Evolutionary conservation across 2,329 filamentous ascomycete genomes (phyloP).

Genomic region (Fusarium abutilonis): DNA sequence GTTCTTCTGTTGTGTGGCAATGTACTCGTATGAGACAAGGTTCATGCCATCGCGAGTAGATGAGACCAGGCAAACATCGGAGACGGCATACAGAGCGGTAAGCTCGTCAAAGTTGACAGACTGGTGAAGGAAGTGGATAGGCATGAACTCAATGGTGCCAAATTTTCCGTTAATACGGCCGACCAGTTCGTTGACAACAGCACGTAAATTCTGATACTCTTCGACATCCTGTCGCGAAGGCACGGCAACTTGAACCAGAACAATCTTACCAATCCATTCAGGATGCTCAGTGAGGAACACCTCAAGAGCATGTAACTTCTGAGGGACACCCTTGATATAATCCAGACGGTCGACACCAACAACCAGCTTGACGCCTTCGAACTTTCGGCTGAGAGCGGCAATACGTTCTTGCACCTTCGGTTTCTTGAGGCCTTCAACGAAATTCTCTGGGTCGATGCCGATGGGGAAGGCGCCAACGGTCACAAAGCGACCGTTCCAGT

Average conservation of each 20-base stretch:
- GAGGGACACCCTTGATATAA: conserved; percentile 98
- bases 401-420: conserved; percentile 90
- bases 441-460: conserved; percentile 97
- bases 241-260: conserved; percentile 94
- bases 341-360: conserved; percentile 96
- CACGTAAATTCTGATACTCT: conserved; percentile 95
- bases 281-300: conserved; percentile 97
- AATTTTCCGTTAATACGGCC: conserved; percentile 97
- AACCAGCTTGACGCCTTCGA: conserved; percentile 94
- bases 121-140: conserved; percentile 98
- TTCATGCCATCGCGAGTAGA: conserved; percentile 99
- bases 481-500: conserved; percentile 87
- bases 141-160: conserved; percentile 97
- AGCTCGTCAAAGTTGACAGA: conserved; percentile 95
- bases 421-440: conserved; percentile 86
- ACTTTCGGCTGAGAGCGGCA: conserved; percentile 84
- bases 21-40: conserved; percentile 97
- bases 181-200: conserved; percentile 95
- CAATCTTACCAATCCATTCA: conserved; percentile 97
- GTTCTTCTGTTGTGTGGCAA: conserved; percentile 88
- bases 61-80: conserved; percentile 90
- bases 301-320: conserved; percentile 95
- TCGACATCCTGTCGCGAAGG: conserved; percentile 95
- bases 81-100: conserved; percentile 90
- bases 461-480: conserved; percentile 97